phyloP scores from a whole-genome alignment of 1,284 basidiomycete species.

The Marasmius sp. region DNA sequence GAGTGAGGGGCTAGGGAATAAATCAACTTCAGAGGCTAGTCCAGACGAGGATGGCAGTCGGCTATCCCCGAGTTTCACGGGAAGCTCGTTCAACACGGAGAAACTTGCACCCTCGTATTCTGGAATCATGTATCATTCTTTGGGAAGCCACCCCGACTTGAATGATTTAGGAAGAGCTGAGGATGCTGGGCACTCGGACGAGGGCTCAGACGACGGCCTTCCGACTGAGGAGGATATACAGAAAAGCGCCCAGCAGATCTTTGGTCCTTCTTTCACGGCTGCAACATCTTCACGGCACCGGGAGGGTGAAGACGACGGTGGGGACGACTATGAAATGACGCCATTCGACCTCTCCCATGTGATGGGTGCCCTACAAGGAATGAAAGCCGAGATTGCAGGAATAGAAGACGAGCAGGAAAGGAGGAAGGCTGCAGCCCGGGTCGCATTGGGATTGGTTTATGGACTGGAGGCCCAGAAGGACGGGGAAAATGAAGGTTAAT shows the following conservation, averaged over 20 bases:
- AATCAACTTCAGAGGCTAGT: not conserved
- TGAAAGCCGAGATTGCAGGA: slow-evolving; percentile 71
- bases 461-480: slow-evolving; percentile 44
- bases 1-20: slow-evolving; percentile 12
- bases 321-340: slow-evolving; percentile 36
- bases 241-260: slow-evolving; percentile 54
- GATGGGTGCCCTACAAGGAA: slow-evolving; percentile 59
- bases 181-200: slow-evolving; percentile 20
- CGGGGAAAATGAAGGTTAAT: not conserved
- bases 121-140: slow-evolving; percentile 45
- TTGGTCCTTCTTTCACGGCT: slow-evolving; percentile 34
- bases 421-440: slow-evolving; percentile 65
- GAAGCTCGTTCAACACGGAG: slow-evolving; percentile 16
- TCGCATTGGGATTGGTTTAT: slow-evolving; percentile 73
- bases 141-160: slow-evolving; percentile 50
- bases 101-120: slow-evolving; percentile 28
- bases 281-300: slow-evolving; percentile 6
- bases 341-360: slow-evolving; percentile 66
- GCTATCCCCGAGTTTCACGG: slow-evolving; percentile 1
- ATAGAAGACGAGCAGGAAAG: slow-evolving; percentile 65
- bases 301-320: slow-evolving; percentile 21
- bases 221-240: slow-evolving; percentile 53
- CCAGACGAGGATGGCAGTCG: not conserved
- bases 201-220: slow-evolving; percentile 41
- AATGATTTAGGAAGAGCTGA: slow-evolving; percentile 35